These are phyloP conservation scores for Silene conica DNA, from an alignment of 148 eudicot genomes.

Conservation along the genomic window DNA sequence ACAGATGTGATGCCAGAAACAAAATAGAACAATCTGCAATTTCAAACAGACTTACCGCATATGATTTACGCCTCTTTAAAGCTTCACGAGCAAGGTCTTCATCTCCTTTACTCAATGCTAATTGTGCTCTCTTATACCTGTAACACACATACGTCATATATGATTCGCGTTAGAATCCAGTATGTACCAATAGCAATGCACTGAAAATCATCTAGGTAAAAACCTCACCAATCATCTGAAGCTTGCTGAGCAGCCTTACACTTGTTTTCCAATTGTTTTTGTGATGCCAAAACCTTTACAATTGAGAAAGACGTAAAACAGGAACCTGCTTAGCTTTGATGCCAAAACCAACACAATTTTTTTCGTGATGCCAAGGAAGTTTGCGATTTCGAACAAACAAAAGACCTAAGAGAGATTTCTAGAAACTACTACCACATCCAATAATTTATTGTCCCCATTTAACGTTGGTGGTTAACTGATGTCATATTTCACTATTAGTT, in stretches of 20 bases:
- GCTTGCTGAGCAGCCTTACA: constrained; percentile 80
- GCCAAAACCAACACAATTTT: not conserved
- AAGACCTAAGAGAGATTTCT: not conserved
- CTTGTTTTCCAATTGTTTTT: constrained; percentile 87
- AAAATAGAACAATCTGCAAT: not conserved
- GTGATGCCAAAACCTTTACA: constrained; percentile 92
- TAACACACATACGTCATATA: constrained; percentile 19
- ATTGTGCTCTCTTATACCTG: constrained; percentile 91
- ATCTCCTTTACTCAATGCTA: constrained; percentile 90
- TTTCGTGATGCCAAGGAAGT: not conserved
- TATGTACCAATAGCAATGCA: constrained; percentile 14
- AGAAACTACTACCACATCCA: not conserved
- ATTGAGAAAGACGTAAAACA: constrained; percentile 13
- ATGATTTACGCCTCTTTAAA: constrained; percentile 88
- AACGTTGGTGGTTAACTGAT: not conserved
- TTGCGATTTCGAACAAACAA: not conserved
- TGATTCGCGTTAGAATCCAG: not conserved
- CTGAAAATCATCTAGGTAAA: constrained; percentile 10
- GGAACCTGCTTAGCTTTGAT: not conserved
- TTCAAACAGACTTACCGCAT: constrained; percentile 60
- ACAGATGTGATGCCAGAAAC: not conserved
- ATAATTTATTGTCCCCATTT: not conserved
- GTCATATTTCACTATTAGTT: not conserved
- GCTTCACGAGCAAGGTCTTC: constrained; percentile 99
- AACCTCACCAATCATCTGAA: constrained; percentile 87